A percentile compares a stretch with the other conserved stretches of the same genome.
Conservation (phyloP, 1,284 basidiomycete species). For the Tilletia indica region DNA sequence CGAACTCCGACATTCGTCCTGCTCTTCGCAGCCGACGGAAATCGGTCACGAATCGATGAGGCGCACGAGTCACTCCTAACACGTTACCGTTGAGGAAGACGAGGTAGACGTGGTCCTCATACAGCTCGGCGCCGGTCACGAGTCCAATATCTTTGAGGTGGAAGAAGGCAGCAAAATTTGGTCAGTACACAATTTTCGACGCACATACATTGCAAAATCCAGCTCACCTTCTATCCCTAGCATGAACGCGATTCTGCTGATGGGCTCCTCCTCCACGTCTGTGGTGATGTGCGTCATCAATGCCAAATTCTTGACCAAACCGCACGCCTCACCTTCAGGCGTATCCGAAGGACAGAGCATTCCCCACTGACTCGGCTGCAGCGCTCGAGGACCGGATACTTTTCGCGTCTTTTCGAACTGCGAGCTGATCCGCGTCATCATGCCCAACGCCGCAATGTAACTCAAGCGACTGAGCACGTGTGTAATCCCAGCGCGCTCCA, state of each 20-base stretch:
- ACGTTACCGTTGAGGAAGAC: slow-evolving; percentile 97
- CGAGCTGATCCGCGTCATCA: slow-evolving; percentile 99
- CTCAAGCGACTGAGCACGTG: slow-evolving; percentile 92
- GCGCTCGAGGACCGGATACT: slow-evolving; percentile 92
- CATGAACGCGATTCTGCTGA: slow-evolving; percentile 84
- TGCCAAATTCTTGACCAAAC: slow-evolving; percentile 96
- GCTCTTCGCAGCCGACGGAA: slow-evolving; percentile 91
- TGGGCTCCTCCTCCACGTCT: slow-evolving; percentile 93
- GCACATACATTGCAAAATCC: not conserved
- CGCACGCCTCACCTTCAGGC: slow-evolving; percentile 98
- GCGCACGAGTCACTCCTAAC: slow-evolving; percentile 85
- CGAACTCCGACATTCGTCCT: slow-evolving; percentile 90
- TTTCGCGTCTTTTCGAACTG: slow-evolving; percentile 99
- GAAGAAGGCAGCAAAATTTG: not conserved
- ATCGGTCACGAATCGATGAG: slow-evolving; percentile 78
- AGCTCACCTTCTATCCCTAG: slow-evolving; percentile 85
- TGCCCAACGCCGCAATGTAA: slow-evolving; percentile 96
- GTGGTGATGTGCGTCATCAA: slow-evolving; percentile 99
- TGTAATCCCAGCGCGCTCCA: slow-evolving; percentile 99
- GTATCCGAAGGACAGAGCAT: slow-evolving; percentile 98
- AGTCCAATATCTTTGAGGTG: slow-evolving; percentile 75
- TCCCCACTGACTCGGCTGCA: slow-evolving; percentile 99
- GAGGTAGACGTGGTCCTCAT: slow-evolving; percentile 82
- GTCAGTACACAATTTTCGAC: not conserved
- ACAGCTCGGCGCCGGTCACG: slow-evolving; percentile 92